phyloP scores from a whole-genome alignment of 2,329 filamentous ascomycete species.

The Alternaria ventricosa region DNA sequence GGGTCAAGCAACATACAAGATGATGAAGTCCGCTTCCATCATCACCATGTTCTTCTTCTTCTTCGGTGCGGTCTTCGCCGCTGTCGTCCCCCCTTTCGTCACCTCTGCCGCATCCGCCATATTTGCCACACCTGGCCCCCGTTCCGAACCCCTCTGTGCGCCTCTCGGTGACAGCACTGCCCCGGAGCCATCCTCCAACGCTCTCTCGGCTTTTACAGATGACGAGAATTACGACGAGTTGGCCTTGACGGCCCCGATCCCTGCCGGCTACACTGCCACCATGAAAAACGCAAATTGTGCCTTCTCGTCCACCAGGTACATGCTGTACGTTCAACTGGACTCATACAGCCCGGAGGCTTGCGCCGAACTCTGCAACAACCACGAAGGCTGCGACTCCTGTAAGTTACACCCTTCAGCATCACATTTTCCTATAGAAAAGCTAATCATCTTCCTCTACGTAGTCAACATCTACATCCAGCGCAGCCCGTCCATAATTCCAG shows the following conservation, averaged over 20 bases:
- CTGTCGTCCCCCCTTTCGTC: not conserved
- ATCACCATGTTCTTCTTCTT: not conserved
- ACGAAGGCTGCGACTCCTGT: slow-evolving; percentile 12
- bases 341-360: slow-evolving; percentile 11
- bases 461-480: slow-evolving; percentile 33
- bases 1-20: not conserved
- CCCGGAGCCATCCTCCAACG: not conserved
- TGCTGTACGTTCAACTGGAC: slow-evolving; percentile 1
- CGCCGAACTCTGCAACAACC: slow-evolving; percentile 7
- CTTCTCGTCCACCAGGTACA: slow-evolving; percentile 10
- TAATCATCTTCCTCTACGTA: not conserved
- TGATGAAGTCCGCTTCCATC: not conserved
- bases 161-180: not conserved
- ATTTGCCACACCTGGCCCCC: not conserved
- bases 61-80: not conserved
- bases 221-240: not conserved
- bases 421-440: not conserved
- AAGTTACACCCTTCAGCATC: not conserved
- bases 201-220: not conserved
- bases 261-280: slow-evolving; percentile 6
- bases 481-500: slow-evolving; percentile 12
- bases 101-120: not conserved
- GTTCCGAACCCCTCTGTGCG: not conserved
- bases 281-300: slow-evolving; percentile 7
- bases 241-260: not conserved